Percentiles rank a stretch among this genome's conserved stretches.
Conservation (phyloP, 768 basidiomycete genomes). For the Suillus luteus region DNA sequence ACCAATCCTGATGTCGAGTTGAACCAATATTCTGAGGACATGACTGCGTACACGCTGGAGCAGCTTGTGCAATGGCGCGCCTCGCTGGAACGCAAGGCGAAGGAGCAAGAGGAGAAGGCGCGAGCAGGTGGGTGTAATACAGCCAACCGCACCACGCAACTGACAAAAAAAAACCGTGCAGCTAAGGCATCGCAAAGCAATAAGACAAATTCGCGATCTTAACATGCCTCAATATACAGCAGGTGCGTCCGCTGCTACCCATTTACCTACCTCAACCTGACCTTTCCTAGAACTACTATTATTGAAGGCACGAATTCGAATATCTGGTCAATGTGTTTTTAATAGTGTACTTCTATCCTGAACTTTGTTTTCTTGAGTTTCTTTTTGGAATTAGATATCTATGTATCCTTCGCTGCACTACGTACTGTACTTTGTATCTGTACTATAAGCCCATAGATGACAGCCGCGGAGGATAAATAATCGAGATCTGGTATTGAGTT, state of each 20-base stretch:
- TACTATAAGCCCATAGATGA: neutral
- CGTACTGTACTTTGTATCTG: neutral
- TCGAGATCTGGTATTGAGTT: neutral
- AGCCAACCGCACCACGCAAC: neutral
- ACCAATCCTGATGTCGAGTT: neutral
- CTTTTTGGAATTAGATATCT: neutral
- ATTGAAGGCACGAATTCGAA: neutral
- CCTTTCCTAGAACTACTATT: neutral
- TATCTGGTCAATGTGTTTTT: neutral
- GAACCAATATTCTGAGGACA: conserved; percentile 6
- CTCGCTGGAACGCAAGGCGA: neutral
- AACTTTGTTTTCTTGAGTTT: neutral
- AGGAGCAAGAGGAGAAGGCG: conserved; percentile 8
- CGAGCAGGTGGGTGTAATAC: neutral
- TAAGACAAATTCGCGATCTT: neutral
- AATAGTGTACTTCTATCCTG: neutral
- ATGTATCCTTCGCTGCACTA: neutral
- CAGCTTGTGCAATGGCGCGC: conserved; percentile 8
- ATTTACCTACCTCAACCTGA: neutral
- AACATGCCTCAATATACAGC: neutral
- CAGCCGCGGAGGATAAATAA: neutral
- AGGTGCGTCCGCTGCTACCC: neutral
- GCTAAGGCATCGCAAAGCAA: neutral
- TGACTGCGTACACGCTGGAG: conserved; percentile 7
- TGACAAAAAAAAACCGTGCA: neutral